A percentile compares a stretch with the other conserved stretches of the same genome.
Evolutionary conservation across 352 stramenopile genomes (phyloP).

Genomic region (Globisporangium paroecandrum): DNA sequence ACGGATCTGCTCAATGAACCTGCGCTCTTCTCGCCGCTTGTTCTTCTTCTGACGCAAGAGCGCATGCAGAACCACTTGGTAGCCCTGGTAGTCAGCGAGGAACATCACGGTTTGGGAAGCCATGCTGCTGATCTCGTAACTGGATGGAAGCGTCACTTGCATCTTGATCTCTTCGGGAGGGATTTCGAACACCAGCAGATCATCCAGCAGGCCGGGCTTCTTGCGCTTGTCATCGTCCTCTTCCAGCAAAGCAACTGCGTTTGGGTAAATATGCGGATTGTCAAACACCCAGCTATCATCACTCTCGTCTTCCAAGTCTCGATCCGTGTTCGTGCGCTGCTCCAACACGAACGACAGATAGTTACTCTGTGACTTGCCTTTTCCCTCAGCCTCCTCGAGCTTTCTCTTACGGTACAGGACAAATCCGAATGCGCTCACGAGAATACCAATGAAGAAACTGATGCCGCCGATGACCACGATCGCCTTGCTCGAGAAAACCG

Average conservation of each 20-base stretch:
- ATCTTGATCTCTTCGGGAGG: conserved; percentile 63
- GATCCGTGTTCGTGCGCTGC: conserved; percentile 23
- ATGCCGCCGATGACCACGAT: conserved; percentile 50
- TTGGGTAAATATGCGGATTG: conserved; percentile 27
- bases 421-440: conserved; percentile 39
- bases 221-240: conserved; percentile 45
- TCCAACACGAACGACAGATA: conserved; percentile 27
- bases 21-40: conserved; percentile 33
- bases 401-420: conserved; percentile 32
- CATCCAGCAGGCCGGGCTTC: conserved; percentile 52
- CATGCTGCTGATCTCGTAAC: conserved; percentile 8
- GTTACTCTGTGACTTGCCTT: conserved; percentile 27
- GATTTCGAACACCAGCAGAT: conserved; percentile 76
- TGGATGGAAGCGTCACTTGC: conserved; percentile 26
- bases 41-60: conserved; percentile 48
- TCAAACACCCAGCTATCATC: conserved; percentile 53
- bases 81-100: conserved; percentile 66
- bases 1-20: conserved; percentile 68
- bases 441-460: conserved; percentile 40
- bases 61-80: conserved; percentile 65
- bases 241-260: conserved; percentile 60
- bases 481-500: conserved; percentile 39
- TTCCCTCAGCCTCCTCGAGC: conserved; percentile 16
- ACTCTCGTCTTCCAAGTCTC: conserved; percentile 38
- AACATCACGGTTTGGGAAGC: conserved; percentile 30